Conservation (phyloP, 495 filamentous ascomycete genomes). For the Daldinia grandis region DNA sequence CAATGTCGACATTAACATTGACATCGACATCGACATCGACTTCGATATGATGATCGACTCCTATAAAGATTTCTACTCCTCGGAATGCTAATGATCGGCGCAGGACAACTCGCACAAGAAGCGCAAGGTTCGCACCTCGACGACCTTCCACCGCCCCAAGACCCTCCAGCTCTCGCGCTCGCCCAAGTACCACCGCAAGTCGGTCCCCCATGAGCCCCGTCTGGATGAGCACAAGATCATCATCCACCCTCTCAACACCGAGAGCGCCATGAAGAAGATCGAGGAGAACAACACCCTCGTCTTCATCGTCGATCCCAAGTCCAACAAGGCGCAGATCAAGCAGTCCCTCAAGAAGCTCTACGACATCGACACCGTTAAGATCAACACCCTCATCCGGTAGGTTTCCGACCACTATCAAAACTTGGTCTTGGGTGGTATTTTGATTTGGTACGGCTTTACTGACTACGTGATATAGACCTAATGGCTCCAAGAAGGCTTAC, state of each 20-base stretch:
- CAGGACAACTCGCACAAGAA: conserved; percentile 77
- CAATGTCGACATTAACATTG: neutral
- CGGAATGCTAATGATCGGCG: conserved; percentile 18
- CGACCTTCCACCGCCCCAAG: conserved; percentile 86
- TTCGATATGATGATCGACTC: neutral
- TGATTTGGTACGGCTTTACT: conserved; percentile 16
- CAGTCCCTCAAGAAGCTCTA: conserved; percentile 98
- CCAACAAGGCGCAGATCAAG: conserved; percentile 99
- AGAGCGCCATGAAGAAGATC: conserved; percentile 99
- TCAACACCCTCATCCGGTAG: conserved; percentile 98
- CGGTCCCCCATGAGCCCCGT: conserved; percentile 84
- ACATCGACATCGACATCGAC: too few relatives aligned
- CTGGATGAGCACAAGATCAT: conserved; percentile 93
- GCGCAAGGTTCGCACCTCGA: conserved; percentile 89
- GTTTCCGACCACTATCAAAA: conserved; percentile 30
- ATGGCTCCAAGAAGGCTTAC: conserved; percentile 98
- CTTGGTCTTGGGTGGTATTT: neutral
- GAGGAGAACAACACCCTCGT: conserved; percentile 99
- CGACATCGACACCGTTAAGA: conserved; percentile 96
- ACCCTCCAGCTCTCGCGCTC: conserved; percentile 88
- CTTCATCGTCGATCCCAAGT: conserved; percentile 97
- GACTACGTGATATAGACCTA: conserved; percentile 67
- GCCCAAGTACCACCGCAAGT: conserved; percentile 94
- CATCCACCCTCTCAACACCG: conserved; percentile 89
- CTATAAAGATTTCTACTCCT: neutral